Conservation (phyloP, 345 rosid genomes). For the Camelina sativa region DNA sequence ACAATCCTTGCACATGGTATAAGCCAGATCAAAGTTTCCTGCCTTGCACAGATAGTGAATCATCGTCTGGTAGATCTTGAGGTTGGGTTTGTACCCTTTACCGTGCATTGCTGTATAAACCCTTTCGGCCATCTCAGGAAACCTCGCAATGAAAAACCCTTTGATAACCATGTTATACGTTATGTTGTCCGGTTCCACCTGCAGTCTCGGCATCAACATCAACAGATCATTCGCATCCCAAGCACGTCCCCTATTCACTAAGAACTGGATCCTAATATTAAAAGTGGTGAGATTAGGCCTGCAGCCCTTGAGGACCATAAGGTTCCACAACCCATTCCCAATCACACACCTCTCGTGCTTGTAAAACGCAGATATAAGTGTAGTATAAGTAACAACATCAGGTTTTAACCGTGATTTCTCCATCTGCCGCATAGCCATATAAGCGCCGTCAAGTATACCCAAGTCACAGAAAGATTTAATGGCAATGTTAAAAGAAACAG, state of each 20-base stretch:
- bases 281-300: slow-evolving; percentile 74
- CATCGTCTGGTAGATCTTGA: slow-evolving; percentile 79
- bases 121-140: slow-evolving; percentile 77
- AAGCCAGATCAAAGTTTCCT: slow-evolving; percentile 63
- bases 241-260: slow-evolving; percentile 62
- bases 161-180: slow-evolving; percentile 82
- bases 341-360: slow-evolving; percentile 53
- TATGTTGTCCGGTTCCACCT: slow-evolving; percentile 64
- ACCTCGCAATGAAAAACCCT: slow-evolving; percentile 70
- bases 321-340: slow-evolving; percentile 85
- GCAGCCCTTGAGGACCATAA: slow-evolving; percentile 75
- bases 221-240: slow-evolving; percentile 75
- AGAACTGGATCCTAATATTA: slow-evolving; percentile 74
- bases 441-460: slow-evolving; percentile 63
- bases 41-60: slow-evolving; percentile 76
- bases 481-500: slow-evolving; percentile 60
- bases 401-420: slow-evolving; percentile 64
- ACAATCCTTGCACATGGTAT: slow-evolving; percentile 72
- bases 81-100: slow-evolving; percentile 59
- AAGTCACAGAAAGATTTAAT: slow-evolving; percentile 63
- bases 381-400: slow-evolving; percentile 77
- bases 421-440: slow-evolving; percentile 57
- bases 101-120: slow-evolving; percentile 67
- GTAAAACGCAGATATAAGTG: slow-evolving; percentile 73
- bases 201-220: slow-evolving; percentile 62